A percentile compares a stretch with the other conserved stretches of the same genome.
Conservation (phyloP, 2,329 filamentous ascomycete genomes). For the Metarhizium rileyi region DNA sequence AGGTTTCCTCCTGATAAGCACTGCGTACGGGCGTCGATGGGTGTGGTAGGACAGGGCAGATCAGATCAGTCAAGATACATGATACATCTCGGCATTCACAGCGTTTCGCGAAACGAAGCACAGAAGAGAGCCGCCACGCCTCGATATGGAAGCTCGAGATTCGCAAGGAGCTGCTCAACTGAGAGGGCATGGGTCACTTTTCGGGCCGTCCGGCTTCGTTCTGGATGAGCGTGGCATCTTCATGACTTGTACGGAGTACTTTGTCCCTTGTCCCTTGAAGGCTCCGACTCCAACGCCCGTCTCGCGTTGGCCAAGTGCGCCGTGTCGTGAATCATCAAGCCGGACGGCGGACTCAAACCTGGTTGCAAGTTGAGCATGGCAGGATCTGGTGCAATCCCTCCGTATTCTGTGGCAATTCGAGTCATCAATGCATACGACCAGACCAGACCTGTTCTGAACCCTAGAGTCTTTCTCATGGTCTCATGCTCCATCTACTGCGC, state of each 20-base stretch:
- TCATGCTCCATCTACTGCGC: not conserved
- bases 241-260: too few species aligned
- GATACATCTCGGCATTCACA: not conserved
- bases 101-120: not conserved
- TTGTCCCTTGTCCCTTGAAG: not conserved
- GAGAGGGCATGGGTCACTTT: not conserved
- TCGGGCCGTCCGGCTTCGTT: not conserved
- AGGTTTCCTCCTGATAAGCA: too few species aligned
- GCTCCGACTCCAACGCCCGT: too few species aligned
- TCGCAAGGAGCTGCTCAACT: not conserved
- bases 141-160: not conserved
- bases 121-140: not conserved
- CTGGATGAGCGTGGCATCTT: not conserved
- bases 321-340: not conserved
- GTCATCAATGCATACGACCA: too few species aligned
- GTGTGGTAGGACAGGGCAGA: not conserved
- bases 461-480: not conserved
- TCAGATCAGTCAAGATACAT: not conserved
- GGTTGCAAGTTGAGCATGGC: not conserved
- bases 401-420: too few species aligned
- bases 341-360: not conserved
- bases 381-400: too few species aligned
- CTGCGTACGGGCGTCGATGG: not conserved
- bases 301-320: not conserved
- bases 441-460: not conserved